These are phyloP conservation scores for Dictyostelium citrinum DNA, from an alignment of 78 protist genomes.

Conservation along the genomic window DNA sequence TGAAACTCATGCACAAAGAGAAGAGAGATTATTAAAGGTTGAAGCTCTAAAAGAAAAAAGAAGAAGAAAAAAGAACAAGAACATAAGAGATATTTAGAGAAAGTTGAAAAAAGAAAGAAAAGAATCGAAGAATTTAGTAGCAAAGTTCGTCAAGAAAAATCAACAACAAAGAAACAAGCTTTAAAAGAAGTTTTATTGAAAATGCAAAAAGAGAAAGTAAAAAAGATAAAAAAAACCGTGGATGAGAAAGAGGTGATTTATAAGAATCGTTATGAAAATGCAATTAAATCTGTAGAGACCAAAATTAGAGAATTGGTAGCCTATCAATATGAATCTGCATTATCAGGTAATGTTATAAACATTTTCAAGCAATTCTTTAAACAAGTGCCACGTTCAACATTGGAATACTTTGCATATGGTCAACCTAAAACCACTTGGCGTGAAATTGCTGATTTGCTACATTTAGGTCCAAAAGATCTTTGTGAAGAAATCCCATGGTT, in stretches of 20 bases:
- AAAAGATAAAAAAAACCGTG: background rate
- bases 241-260: background rate
- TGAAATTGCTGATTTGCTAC: conserved; percentile 43
- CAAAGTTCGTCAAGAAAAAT: background rate
- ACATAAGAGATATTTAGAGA: background rate
- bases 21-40: background rate
- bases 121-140: background rate
- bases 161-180: background rate
- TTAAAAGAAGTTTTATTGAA: background rate
- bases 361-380: conserved; percentile 39
- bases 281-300: background rate
- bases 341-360: conserved; percentile 22
- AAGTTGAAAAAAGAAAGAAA: background rate
- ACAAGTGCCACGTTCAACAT: conserved; percentile 9
- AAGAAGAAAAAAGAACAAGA: background rate
- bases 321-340: background rate
- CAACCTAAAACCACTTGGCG: conserved; percentile 70
- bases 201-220: background rate
- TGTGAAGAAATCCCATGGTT: conserved; percentile 51
- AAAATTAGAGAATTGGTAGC: conserved; percentile 30
- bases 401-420: conserved; percentile 73
- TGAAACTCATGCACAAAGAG: background rate
- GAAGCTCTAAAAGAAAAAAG: background rate
- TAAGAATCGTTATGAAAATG: background rate
- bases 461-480: conserved; percentile 58